Base-by-base conservation (phyloP, 495 filamentous ascomycete genomes). In the Paragyromitra xinjiangensis region DNA sequence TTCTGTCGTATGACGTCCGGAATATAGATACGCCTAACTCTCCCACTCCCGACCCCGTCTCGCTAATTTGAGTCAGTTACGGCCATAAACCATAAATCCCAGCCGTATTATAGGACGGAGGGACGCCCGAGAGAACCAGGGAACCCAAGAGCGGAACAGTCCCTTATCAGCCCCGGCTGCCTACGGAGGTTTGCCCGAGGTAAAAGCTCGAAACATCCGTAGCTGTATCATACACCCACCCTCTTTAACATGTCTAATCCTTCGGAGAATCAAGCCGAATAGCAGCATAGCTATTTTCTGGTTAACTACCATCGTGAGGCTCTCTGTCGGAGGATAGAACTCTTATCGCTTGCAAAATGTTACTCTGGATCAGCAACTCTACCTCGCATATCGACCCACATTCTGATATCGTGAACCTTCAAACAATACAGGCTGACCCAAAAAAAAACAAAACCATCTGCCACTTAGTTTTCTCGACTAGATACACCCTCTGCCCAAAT, bases 1-100 rank as follows among this genome's bases (percentile, higher is more conserved):
- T 11, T 22, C 53, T 26, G 53, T 44, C 61, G 42, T 65, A 9
- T n/a, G 22, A 65, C 22, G 0, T 16, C 22, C 22, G 22, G 63
- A 65, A 65, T 65, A 29, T 65, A 14, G 63, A 65, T 65, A 65
- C 19, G 42, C 40, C 63, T 26, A 34, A 48, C 12, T 39, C 14
- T 39, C 29, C 24, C 3, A 6, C 3, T 26, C 29, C 14, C 14
- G 56, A 24, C 56, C 53, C 22, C 29, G 4, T 34, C 12, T 24
- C 11, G 8, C 24, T 0, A 11, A 22, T 24, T 7, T 8, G 11
- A 6, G 48, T 22, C 8, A 1, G 11, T 56, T 34, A 34, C 29
- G 22, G 24, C 19, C 2, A 56, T 2, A 12, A 56, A 11, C 19
- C 2, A 7, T 8, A 24, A 56, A 61, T 61, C n/a, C 6, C 1